Base-by-base conservation (phyloP, 805 yeast species). In the Metschnikowia similis region DNA sequence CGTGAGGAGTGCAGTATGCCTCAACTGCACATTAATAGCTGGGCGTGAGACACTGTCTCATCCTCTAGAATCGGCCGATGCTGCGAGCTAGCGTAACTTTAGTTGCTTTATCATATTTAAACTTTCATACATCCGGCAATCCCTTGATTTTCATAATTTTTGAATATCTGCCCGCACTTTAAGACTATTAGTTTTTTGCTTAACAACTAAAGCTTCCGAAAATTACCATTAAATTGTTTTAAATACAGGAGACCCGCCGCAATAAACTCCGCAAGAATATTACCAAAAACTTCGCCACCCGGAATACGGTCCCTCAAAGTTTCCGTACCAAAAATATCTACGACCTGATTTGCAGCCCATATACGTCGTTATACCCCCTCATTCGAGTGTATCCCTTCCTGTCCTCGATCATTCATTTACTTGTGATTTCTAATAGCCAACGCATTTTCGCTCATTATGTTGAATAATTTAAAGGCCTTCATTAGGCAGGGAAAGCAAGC, bases 401-500 rank as follows among this genome's bases (percentile, higher is more conserved):
- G 3, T 4, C 14, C n/a, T 17, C 37, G 26, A 9, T 35, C 37
- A 35, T 6, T 16, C 21, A 35, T 9, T 8, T 35, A 32, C 16
- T 8, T 8, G 26, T 16, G 37, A 35, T 8, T 8, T 2, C 9
- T 34, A n/a, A n/a, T 34, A 7, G 8, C 38, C 2, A 21, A 16
- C n/a, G 45, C 30, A 21, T 13, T 26, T 38, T n/a, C n/a, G 37
- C 37, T 41, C 29, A 32, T 31, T 16, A 64, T 64, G 67, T 62
- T 64, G 49, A 57, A 78, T 64, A 81, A 82, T 58, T 68, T 81
- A 54, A 78, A 77, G 58, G 82, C 83, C 56, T 80, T 81, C 60
- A 81, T 81, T 44, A 77, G 86, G 55, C 86, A 82, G 56, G 86
- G 86, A 26, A 80, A 79, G 55, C 82, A 80, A 59, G 85, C 84